Conservation (phyloP, 75 land plant genomes). For the Sequoia sempervirens region DNA sequence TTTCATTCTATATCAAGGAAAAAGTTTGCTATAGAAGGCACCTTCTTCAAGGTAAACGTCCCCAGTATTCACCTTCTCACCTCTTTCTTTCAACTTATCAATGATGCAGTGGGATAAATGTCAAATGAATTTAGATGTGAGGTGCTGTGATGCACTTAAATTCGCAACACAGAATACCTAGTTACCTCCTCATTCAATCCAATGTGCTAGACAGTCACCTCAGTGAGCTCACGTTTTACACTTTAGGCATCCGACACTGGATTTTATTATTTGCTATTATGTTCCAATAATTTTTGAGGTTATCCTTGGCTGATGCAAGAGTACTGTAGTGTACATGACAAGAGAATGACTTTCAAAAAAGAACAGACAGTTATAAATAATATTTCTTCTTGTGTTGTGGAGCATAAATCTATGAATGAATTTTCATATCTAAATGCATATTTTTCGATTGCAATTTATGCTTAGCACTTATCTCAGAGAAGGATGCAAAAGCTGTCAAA, state of each 20-base stretch:
- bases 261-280: background rate
- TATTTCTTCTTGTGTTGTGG: background rate
- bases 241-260: background rate
- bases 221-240: background rate
- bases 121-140: too few species aligned
- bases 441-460: background rate
- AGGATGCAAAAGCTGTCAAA: background rate
- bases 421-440: background rate
- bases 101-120: too few species aligned
- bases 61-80: too few species aligned
- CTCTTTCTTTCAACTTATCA: too few species aligned
- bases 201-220: too few species aligned
- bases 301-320: background rate
- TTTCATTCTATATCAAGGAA: too few species aligned
- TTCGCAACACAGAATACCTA: too few species aligned
- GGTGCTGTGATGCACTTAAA: too few species aligned
- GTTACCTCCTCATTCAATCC: too few species aligned
- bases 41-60: too few species aligned
- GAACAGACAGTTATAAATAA: background rate
- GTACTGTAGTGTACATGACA: background rate
- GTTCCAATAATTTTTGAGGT: background rate
- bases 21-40: too few species aligned
- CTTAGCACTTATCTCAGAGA: background rate
- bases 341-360: background rate
- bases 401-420: background rate